A percentile compares a stretch with the other conserved stretches of the same genome.
phyloP scores from a whole-genome alignment of 495 filamentous ascomycete species.

The Trichoderma erinaceum region DNA sequence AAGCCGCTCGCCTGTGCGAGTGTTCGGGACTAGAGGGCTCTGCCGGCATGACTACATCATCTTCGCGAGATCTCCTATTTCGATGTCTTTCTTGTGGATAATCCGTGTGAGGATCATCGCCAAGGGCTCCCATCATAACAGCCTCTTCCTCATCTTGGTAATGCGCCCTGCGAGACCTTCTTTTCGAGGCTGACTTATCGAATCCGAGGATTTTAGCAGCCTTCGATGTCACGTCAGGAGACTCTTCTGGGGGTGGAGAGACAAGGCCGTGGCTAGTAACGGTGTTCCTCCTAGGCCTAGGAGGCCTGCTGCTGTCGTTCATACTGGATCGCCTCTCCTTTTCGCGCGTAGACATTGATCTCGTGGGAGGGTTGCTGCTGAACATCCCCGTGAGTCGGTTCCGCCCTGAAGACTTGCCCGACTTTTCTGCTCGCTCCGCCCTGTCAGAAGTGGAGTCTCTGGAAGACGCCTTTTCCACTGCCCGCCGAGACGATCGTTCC shows the following conservation, averaged over 20 bases:
- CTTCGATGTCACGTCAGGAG: conserved; percentile 42
- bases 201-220: conserved; percentile 49
- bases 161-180: conserved; percentile 24
- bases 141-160: conserved; percentile 38
- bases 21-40: conserved; percentile 28
- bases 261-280: conserved; percentile 41
- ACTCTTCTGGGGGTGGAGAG: conserved; percentile 42
- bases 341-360: conserved; percentile 46
- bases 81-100: conserved; percentile 17
- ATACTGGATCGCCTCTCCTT: conserved; percentile 34
- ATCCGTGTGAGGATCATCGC: conserved; percentile 21
- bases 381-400: conserved; percentile 44
- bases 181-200: conserved; percentile 34
- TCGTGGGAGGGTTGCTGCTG: conserved; percentile 43
- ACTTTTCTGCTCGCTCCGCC: conserved; percentile 28
- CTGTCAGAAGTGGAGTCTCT: conserved; percentile 35
- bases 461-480: conserved; percentile 29
- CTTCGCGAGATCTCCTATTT: conserved; percentile 37
- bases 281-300: conserved; percentile 40
- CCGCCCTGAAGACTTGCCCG: conserved; percentile 27
- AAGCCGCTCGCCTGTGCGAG: conserved; percentile 37
- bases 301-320: conserved; percentile 24
- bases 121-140: conserved; percentile 37
- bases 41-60: conserved; percentile 37
- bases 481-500: conserved; percentile 32